Evolutionary conservation across 1,139 yeast genomes (phyloP).

Genomic region (Yamadazyma buinensis): DNA sequence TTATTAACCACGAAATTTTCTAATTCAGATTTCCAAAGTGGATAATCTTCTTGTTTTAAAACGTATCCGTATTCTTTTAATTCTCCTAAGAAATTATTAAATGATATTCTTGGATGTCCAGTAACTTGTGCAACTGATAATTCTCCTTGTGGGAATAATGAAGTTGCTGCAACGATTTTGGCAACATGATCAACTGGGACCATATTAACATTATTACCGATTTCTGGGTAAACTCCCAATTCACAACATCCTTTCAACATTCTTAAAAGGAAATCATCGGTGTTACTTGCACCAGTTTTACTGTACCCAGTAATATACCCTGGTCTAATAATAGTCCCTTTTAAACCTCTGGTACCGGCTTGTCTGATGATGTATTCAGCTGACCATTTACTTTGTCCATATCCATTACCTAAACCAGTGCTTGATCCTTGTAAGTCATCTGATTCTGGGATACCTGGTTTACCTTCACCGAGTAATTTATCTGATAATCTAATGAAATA

Average conservation of each 20-base stretch:
- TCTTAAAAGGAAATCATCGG: slow-evolving; percentile 92
- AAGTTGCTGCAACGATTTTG: slow-evolving; percentile 78
- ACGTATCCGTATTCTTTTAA: slow-evolving; percentile 70
- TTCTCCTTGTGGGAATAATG: slow-evolving; percentile 59
- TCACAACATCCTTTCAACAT: slow-evolving; percentile 94
- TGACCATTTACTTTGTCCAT: slow-evolving; percentile 98
- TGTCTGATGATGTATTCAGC: slow-evolving; percentile 84
- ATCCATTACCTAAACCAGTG: slow-evolving; percentile 81
- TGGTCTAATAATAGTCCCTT: slow-evolving; percentile 89
- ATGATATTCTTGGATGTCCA: slow-evolving; percentile 86
- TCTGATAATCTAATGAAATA: slow-evolving; percentile 78
- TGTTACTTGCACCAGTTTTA: slow-evolving; percentile 80
- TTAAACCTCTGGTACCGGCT: slow-evolving; percentile 84
- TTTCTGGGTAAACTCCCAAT: slow-evolving; percentile 80
- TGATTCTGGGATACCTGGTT: slow-evolving; percentile 69
- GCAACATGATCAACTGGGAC: slow-evolving; percentile 99
- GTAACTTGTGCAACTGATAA: slow-evolving; percentile 92
- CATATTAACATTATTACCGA: slow-evolving; percentile 85
- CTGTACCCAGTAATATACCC: slow-evolving; percentile 94
- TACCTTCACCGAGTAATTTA: slow-evolving; percentile 58
- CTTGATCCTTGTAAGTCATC: slow-evolving; percentile 83
- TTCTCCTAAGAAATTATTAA: slow-evolving; percentile 68
- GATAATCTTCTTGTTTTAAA: slow-evolving; percentile 60
- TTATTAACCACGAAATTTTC: slow-evolving; percentile 74
- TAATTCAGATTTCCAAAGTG: slow-evolving; percentile 71